Percentiles rank a stretch among this genome's conserved stretches.
Evolutionary conservation across 108 stramenopile genomes (phyloP).

Genomic region (Schizochytrium sp.): DNA sequence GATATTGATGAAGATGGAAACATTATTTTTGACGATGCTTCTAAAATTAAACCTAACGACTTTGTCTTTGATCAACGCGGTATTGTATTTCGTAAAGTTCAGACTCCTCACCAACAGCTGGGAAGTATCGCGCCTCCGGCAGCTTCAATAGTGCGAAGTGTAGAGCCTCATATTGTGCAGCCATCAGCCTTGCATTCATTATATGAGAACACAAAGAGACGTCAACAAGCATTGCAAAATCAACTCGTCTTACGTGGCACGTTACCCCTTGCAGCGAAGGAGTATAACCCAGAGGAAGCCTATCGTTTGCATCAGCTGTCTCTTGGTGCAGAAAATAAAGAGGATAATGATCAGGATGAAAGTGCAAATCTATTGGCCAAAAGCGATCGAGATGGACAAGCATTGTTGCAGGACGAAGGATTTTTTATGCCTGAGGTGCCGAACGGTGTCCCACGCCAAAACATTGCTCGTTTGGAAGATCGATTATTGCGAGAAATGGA

Average conservation of each 20-base stretch:
- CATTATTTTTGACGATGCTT: background rate
- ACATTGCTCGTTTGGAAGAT: conserved; percentile 38
- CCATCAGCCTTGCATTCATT: background rate
- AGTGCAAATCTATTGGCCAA: background rate
- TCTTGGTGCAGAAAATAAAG: background rate
- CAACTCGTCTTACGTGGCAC: background rate
- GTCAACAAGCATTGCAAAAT: background rate
- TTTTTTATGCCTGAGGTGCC: conserved; percentile 41
- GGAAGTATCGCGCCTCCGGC: background rate
- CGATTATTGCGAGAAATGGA: conserved; percentile 56
- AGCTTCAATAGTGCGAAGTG: background rate
- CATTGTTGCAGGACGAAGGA: conserved; percentile 37
- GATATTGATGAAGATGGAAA: conserved; percentile 11
- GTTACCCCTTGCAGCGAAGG: background rate
- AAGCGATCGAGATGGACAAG: conserved; percentile 1
- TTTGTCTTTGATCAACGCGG: background rate
- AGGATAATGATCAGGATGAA: background rate
- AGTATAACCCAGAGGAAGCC: too few relatives aligned
- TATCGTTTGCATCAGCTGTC: too few relatives aligned
- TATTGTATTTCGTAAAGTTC: background rate
- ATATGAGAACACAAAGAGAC: background rate
- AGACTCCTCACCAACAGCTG: background rate
- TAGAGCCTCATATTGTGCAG: background rate
- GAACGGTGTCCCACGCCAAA: background rate
- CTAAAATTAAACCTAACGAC: background rate